A percentile compares a stretch with the other conserved stretches of the same genome.
These are phyloP conservation scores for Clonostachys rosea DNA, from an alignment of 2,329 filamentous ascomycete species.

Conservation along the genomic window DNA sequence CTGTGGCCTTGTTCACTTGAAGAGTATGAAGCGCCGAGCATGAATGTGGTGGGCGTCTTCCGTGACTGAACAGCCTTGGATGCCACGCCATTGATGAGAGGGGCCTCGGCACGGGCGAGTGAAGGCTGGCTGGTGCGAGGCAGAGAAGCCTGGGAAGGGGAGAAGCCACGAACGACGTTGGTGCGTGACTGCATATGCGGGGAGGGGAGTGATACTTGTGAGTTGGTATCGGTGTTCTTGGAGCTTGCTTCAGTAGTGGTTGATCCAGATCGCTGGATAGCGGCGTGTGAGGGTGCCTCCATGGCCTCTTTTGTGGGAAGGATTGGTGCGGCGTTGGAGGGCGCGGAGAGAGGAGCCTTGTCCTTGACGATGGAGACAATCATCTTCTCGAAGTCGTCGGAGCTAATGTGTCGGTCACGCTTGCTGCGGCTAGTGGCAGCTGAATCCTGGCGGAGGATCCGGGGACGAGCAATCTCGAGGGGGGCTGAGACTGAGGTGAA, in stretches of 20 bases:
- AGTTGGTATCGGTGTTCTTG: conserved; percentile 50
- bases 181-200: conserved; percentile 20
- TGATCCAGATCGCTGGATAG: conserved; percentile 28
- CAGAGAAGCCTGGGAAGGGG: conserved; percentile 62
- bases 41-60: conserved; percentile 59
- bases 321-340: conserved; percentile 16
- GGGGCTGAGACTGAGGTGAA: conserved; percentile 48
- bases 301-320: conserved; percentile 26
- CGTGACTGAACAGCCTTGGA: conserved; percentile 67
- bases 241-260: conserved; percentile 40
- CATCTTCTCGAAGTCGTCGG: conserved; percentile 89
- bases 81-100: conserved; percentile 47
- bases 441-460: conserved; percentile 68
- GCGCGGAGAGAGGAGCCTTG: conserved; percentile 54
- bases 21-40: conserved; percentile 76
- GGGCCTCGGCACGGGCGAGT: conserved; percentile 46
- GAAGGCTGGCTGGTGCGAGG: conserved; percentile 24
- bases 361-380: conserved; percentile 89
- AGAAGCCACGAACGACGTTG: conserved; percentile 83
- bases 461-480: conserved; percentile 59
- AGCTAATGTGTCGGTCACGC: conserved; percentile 88
- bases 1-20: conserved; percentile 55
- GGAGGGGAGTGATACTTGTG: conserved; percentile 19
- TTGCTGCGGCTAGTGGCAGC: conserved; percentile 66
- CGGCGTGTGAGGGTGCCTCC: conserved; percentile 10